Conservation (phyloP, 225 moss, liverwort and hornwort genomes). For the Anthoceros angustus region DNA sequence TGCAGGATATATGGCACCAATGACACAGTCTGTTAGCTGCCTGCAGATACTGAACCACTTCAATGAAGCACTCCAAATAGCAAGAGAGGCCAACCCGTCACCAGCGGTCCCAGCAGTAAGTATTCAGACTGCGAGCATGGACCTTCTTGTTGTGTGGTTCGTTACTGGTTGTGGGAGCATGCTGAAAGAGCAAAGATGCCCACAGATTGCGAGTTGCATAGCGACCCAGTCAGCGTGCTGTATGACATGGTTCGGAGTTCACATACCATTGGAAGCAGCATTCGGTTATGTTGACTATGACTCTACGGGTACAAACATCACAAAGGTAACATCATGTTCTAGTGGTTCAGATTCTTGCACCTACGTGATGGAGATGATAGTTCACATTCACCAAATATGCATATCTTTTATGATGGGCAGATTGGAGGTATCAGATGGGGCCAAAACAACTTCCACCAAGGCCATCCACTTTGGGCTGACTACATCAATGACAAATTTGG, state of each 20-base stretch:
- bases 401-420: conserved; percentile 17
- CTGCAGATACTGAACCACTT: conserved; percentile 60
- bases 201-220: conserved; percentile 54
- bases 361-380: background rate
- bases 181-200: background rate
- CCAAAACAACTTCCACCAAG: conserved; percentile 72
- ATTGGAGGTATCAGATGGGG: conserved; percentile 74
- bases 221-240: conserved; percentile 44
- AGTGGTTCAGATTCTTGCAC: background rate
- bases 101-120: conserved; percentile 35
- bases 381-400: background rate
- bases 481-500: conserved; percentile 23
- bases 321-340: conserved; percentile 33
- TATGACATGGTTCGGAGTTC: conserved; percentile 87
- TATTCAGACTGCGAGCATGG: background rate
- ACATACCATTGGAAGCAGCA: conserved; percentile 44
- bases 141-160: background rate
- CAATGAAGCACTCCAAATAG: conserved; percentile 42
- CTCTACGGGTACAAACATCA: conserved; percentile 46
- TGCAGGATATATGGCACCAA: background rate
- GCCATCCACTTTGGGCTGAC: conserved; percentile 50
- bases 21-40: background rate
- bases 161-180: background rate
- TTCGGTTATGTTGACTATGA: conserved; percentile 66
- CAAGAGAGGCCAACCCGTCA: conserved; percentile 30